Evolutionary conservation across 805 yeast species (phyloP), one percentile per base, ranked within the genome.

Genomic region (Diddensiella transvaalensis): DNA sequence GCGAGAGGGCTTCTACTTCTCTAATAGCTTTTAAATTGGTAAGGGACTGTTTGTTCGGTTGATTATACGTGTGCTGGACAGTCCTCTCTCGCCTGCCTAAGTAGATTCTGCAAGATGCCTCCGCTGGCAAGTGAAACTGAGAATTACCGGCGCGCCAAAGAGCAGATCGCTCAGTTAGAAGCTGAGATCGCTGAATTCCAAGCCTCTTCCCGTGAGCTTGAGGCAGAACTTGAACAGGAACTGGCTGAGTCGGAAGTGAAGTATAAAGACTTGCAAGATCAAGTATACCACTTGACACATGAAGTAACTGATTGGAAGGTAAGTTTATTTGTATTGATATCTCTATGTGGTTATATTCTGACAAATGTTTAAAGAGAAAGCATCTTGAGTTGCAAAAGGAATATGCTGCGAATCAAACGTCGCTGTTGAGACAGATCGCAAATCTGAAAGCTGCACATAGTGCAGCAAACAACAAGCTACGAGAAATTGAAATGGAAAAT

Each of bases 191-290:
- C 58, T 18, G 78, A 74, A 53, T 72, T 74, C 48, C 72, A 71
- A 49, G 62, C 58, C 19, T 69, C 76, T 3, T 70, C 75, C 39
- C 61, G 65, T 42, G 79, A 74, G 52, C 60, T 74, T 33, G 78
- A 74, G 55, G 61, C 60, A 35, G 78, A 73, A 46, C 59, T 74
- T 29, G 79, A 74, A 57, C 62, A 64, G 47, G 78, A 75, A 50
- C 58, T 71, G 30, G 67, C 56, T n/a, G 67, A 60, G 21, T 48
- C 67, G 19, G 71, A 70, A 19, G 52, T 50, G 36, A 49, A 53
- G 40, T 60, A 59, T 24, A 49, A 48, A n/a, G 54, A 49, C 21
- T 58, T 67, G 24, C 50, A 56, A 26, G 44, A 52, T 18, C 51
- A 52, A 35, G 55, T 65, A 11, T 52, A 46, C 2, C 39, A 50